Percentiles rank a stretch among this genome's conserved stretches.
Conservation (phyloP, 331 rosid species). For the Erythrophleum ivorense region DNA sequence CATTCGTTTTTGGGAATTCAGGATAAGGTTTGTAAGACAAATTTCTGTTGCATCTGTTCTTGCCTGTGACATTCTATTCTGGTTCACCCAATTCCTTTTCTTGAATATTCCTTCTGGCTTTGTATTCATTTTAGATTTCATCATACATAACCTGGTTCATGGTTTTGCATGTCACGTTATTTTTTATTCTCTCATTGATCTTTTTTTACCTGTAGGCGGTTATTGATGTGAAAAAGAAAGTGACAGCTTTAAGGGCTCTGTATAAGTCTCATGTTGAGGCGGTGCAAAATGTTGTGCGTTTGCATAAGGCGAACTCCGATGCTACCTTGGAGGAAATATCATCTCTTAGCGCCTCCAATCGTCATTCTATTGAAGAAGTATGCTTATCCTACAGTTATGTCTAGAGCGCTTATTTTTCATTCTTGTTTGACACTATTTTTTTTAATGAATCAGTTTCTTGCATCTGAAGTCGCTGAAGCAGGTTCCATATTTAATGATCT, state of each 20-base stretch:
- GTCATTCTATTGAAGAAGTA: conserved; percentile 77
- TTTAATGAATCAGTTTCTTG: conserved; percentile 64
- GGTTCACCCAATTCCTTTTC: neutral
- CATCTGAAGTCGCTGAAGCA: conserved; percentile 61
- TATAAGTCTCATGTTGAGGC: conserved; percentile 83
- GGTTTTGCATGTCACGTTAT: neutral
- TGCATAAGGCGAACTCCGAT: conserved; percentile 82
- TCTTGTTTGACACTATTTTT: conserved; percentile 8
- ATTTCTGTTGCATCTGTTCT: neutral
- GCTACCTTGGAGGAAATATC: conserved; percentile 77
- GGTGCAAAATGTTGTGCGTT: conserved; percentile 83
- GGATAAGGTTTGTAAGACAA: conserved; percentile 61
- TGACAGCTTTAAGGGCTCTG: conserved; percentile 63
- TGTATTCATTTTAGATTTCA: neutral
- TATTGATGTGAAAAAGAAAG: conserved; percentile 66
- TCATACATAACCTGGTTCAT: neutral
- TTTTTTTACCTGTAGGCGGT: conserved; percentile 58
- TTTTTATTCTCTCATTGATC: neutral
- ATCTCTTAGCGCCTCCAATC: conserved; percentile 62
- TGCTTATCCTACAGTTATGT: conserved; percentile 23
- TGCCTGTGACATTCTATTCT: neutral
- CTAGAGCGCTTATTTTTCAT: neutral
- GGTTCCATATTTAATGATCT: conserved; percentile 68
- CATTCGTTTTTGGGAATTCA: conserved; percentile 69
- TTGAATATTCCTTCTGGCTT: neutral